Evolutionary conservation across 495 filamentous ascomycete species (phyloP).

Genomic region (Viridothelium virens): DNA sequence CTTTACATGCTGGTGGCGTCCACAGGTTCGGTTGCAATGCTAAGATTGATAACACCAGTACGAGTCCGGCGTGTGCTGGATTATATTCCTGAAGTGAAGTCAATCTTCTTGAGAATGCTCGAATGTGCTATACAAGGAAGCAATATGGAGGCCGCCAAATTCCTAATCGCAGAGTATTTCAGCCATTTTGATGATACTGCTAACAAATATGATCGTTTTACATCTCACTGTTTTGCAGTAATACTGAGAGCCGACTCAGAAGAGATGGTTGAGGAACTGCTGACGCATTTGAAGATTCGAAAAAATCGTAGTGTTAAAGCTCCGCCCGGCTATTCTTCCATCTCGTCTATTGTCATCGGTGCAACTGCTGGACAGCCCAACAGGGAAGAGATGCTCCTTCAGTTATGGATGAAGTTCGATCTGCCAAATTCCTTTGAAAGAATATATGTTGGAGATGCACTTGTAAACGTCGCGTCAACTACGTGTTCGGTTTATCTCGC

Average conservation of each 20-base stretch:
- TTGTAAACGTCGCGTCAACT: conserved; percentile 11
- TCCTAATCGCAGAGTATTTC: background rate
- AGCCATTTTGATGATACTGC: background rate
- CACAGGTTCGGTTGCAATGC: background rate
- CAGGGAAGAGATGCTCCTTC: background rate
- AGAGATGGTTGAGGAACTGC: background rate
- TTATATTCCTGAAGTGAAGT: background rate
- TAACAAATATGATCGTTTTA: background rate
- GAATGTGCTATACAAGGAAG: background rate
- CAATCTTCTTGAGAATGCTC: background rate
- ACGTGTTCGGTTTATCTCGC: conserved; percentile 22
- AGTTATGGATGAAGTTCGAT: background rate
- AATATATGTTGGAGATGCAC: background rate
- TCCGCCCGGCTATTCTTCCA: background rate
- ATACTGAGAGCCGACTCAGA: background rate
- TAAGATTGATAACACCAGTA: background rate
- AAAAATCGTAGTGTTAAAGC: too few relatives aligned
- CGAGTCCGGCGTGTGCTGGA: background rate
- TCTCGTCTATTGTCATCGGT: background rate
- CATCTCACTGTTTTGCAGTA: background rate
- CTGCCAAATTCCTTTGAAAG: background rate
- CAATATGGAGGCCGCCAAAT: background rate
- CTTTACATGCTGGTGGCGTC: background rate
- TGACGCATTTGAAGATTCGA: background rate
- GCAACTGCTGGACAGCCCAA: background rate